Percentiles rank a stretch among this genome's conserved stretches.
Conservation (phyloP, 768 basidiomycete genomes). For the Trametes meyenii region DNA sequence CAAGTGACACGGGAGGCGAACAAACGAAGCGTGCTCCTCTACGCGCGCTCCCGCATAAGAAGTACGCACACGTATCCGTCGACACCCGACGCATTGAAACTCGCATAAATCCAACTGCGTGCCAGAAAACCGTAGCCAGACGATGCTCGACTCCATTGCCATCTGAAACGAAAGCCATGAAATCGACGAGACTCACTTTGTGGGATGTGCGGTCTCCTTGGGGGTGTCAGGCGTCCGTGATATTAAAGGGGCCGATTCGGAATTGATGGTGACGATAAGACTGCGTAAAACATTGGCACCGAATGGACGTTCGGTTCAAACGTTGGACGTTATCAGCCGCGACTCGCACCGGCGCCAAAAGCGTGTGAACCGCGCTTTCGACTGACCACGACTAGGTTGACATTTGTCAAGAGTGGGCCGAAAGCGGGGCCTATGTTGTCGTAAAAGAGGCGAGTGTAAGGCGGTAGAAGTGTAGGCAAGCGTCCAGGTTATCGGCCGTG, state of each 20-base stretch:
- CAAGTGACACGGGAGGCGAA: not conserved
- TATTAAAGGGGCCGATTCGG: not conserved
- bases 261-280: constrained; percentile 5
- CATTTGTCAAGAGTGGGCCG: too few relatives aligned
- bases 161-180: too few relatives aligned
- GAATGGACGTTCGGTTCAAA: not conserved
- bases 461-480: not conserved
- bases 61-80: too few relatives aligned
- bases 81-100: too few relatives aligned
- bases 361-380: not conserved
- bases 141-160: too few relatives aligned
- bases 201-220: too few relatives aligned
- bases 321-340: constrained; percentile 8
- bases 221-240: too few relatives aligned
- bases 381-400: too few relatives aligned
- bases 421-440: not conserved
- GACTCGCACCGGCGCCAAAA: not conserved
- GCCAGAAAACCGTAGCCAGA: not conserved
- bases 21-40: constrained; percentile 4
- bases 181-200: too few relatives aligned
- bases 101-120: not conserved
- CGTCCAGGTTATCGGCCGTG: not conserved
- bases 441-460: not conserved
- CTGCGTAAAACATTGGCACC: not conserved
- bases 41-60: not conserved